Evolutionary conservation across 2,329 filamentous ascomycete species (phyloP).

Genomic region (Pyricularia sp.): DNA sequence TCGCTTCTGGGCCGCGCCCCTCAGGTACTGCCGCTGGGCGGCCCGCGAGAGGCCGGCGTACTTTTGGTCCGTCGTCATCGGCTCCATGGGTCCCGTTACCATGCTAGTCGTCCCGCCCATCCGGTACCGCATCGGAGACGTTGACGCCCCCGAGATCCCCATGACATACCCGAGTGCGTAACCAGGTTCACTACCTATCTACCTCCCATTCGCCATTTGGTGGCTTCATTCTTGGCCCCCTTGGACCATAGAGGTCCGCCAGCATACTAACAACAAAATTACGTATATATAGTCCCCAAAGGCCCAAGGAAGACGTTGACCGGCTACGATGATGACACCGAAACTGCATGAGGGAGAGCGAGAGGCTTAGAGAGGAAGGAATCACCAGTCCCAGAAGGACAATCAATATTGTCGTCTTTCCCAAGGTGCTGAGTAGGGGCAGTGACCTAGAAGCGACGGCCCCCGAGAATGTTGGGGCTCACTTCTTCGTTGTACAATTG

Average conservation of each 20-base stretch:
- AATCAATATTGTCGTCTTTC: neutral
- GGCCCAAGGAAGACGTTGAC: conserved; percentile 50
- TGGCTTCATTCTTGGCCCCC: neutral
- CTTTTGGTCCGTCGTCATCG: conserved; percentile 79
- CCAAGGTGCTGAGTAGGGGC: neutral
- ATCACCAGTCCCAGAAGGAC: neutral
- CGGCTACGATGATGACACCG: conserved; percentile 48
- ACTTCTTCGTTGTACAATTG: neutral
- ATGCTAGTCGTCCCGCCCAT: conserved; percentile 67
- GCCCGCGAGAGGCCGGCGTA: conserved; percentile 80
- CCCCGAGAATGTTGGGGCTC: neutral
- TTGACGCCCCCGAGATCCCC: conserved; percentile 63
- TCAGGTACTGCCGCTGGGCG: conserved; percentile 83
- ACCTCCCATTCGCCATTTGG: neutral
- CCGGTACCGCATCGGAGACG: conserved; percentile 63
- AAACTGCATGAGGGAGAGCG: conserved; percentile 3
- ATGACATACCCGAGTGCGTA: conserved; percentile 86
- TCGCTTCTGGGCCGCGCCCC: conserved; percentile 73
- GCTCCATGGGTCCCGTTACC: conserved; percentile 59
- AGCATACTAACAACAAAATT: neutral
- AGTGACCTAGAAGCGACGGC: neutral
- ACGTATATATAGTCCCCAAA: conserved; percentile 36
- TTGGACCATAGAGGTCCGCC: neutral
- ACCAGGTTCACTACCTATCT: too few relatives aligned
- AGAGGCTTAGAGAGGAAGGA: neutral